These are phyloP conservation scores for Adenanthera pavonina DNA, from an alignment of 306 rosid species.

Conservation along the genomic window DNA sequence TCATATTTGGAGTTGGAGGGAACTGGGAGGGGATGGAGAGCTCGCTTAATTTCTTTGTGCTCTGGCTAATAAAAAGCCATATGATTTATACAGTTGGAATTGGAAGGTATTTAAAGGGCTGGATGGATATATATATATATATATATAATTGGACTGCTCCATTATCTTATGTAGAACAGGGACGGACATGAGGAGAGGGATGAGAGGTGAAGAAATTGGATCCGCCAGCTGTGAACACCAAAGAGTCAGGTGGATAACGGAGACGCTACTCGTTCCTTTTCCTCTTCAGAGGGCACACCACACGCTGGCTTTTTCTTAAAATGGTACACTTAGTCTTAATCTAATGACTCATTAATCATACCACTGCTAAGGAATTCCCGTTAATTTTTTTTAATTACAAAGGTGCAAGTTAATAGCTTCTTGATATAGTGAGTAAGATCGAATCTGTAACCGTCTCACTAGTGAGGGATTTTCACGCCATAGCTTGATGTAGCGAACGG, in stretches of 20 bases:
- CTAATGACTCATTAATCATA: no score
- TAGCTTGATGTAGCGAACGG: no score
- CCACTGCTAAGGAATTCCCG: no score
- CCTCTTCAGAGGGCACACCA: conserved; percentile 41
- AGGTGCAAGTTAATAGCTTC: no score
- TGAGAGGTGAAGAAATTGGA: neutral
- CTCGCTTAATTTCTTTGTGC: neutral
- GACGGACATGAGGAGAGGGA: conserved; percentile 24
- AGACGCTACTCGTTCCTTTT: conserved; percentile 38
- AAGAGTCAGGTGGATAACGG: conserved; percentile 38
- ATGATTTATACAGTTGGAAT: neutral
- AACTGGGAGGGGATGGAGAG: neutral
- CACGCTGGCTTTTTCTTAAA: conserved; percentile 55
- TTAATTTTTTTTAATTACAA: no score
- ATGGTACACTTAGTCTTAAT: no score
- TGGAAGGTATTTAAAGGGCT: neutral
- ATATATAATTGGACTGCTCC: neutral
- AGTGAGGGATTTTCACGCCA: no score
- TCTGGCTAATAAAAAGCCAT: neutral
- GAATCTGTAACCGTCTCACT: no score
- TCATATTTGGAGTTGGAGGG: no score
- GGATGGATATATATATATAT: no score
- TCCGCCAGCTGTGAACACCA: conserved; percentile 52
- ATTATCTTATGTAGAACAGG: neutral
- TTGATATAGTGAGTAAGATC: no score